Base-by-base conservation (phyloP, 2,329 filamentous ascomycete species). In the Stemphylium lycopersici region DNA sequence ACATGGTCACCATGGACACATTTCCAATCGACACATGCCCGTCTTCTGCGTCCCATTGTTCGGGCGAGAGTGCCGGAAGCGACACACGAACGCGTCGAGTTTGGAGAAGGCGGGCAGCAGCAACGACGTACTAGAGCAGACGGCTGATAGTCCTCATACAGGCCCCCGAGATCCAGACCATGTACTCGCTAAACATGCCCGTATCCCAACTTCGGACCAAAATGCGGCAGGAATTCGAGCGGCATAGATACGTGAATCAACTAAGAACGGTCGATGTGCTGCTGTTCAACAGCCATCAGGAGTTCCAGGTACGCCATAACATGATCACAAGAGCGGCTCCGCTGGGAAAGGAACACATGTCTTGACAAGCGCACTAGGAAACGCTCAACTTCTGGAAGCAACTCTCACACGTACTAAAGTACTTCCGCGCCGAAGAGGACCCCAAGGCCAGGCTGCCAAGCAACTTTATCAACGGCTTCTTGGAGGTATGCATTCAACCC, bases 311-410 rank as follows among this genome's bases (percentile, higher is more conserved):
- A 73, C 59, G 76, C 24, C 24, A 16, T 13, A 36, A 24, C 11
- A 6, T n/a, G 15, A 36, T 32, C 20, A 13, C 18, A 33, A 12
- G 32, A 26, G 24, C 15, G 12, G 31, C 20, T 33, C 29, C 34
- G 2, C n/a, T 15, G 16, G n/a, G 33, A 13, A 29, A 11, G 15
- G 15, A 33, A 12, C 15, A 8, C 10, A 20, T 15, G 29, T 42
- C 37, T 53, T 61, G 15, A 50, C 47, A 37, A 46, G 41, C 13
- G 18, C 5, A 24, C 52, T 67, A 97, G 93, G 95, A 99, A 84
- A 99, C 90, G 48, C 87, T 99, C 83, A 99, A 99, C 81, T 99
- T 90, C 84, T 99, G 95, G 95, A 96, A 97, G 80, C 95, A 99
- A 79, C 84, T 93, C 59, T 90, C 90, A 61, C 95, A 99, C 77